Conservation (phyloP, 306 rosid species). For the Cercis canadensis region DNA sequence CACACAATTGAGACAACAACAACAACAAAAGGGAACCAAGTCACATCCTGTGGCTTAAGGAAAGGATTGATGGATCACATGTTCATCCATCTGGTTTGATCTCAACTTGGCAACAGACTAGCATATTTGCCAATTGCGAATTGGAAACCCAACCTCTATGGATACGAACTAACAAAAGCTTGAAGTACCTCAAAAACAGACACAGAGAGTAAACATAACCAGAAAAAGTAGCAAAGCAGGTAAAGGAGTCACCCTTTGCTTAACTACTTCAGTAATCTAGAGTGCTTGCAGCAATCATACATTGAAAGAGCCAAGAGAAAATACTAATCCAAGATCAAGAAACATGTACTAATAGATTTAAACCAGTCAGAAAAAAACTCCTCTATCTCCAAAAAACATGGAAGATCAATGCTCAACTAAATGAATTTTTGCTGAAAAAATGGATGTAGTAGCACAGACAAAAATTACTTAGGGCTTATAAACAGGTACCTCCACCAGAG, state of each 20-base stretch:
- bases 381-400: not conserved
- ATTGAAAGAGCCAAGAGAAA: slow-evolving; percentile 12
- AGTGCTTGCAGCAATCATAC: slow-evolving; percentile 2
- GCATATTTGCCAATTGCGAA: too few species aligned
- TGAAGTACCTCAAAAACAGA: slow-evolving; percentile 22
- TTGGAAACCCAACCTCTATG: not conserved
- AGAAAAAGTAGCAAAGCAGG: slow-evolving; percentile 20
- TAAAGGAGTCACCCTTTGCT: slow-evolving; percentile 4
- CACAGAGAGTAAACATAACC: not conserved
- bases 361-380: not conserved
- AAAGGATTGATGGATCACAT: slow-evolving; percentile 1
- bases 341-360: slow-evolving; percentile 10
- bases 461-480: not conserved
- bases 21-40: slow-evolving; percentile 26
- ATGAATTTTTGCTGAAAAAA: too few species aligned
- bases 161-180: not conserved
- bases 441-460: not conserved
- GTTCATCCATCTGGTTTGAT: slow-evolving; percentile 31
- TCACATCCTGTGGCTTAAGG: slow-evolving; percentile 11
- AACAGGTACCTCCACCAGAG: slow-evolving; percentile 73
- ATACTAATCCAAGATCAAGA: not conserved
- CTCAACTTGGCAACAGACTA: not conserved
- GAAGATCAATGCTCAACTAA: too few species aligned
- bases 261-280: not conserved
- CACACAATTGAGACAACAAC: slow-evolving; percentile 1